Conservation (phyloP, 2,329 filamentous ascomycete genomes). For the Neofusicoccum laricinum region DNA sequence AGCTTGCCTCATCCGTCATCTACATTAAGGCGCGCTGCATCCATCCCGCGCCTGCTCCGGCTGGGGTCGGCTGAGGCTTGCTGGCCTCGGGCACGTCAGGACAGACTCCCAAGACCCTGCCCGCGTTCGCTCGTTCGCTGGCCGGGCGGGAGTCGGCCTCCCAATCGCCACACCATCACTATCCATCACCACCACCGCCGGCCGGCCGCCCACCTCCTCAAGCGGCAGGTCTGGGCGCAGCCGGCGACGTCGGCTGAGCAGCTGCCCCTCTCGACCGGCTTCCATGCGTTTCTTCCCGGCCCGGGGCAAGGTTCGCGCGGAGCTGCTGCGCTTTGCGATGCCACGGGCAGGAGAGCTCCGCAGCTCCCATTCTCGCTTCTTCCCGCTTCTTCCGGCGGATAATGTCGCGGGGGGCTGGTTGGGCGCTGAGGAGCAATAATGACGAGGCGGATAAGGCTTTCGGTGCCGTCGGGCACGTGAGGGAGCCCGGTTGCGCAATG, state of each 20-base stretch:
- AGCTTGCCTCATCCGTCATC: background rate
- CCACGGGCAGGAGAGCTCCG: background rate
- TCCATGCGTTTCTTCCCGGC: background rate
- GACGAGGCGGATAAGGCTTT: background rate
- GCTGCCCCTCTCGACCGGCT: background rate
- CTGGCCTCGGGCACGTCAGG: no score
- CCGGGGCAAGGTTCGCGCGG: background rate
- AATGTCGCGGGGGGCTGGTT: background rate
- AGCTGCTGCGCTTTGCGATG: background rate
- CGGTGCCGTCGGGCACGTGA: background rate
- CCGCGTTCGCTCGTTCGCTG: background rate
- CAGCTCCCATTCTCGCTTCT: background rate
- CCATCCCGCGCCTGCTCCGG: background rate
- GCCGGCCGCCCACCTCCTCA: background rate
- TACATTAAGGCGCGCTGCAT: background rate
- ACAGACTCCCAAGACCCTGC: background rate
- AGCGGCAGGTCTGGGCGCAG: background rate
- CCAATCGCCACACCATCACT: background rate
- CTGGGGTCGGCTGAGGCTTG: background rate
- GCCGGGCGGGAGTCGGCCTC: background rate
- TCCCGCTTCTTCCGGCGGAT: conserved; percentile 1
- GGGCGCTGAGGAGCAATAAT: background rate
- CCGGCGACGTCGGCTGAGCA: background rate
- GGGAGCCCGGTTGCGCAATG: background rate
- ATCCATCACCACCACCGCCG: background rate